Base-by-base conservation (phyloP, 768 basidiomycete genomes). In the Pulveroboletus sp. region DNA sequence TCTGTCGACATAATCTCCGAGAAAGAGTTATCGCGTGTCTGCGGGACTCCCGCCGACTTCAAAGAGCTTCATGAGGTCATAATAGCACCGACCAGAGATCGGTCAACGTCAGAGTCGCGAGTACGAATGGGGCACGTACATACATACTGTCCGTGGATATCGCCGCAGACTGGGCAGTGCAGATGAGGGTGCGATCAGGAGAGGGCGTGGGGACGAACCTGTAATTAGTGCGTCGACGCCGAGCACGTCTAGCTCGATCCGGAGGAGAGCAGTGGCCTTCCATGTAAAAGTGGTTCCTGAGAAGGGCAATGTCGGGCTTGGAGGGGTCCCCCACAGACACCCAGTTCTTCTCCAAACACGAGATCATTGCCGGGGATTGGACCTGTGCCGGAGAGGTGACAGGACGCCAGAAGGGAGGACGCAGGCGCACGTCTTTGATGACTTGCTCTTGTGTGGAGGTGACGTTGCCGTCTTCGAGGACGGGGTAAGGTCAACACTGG, bases 81-180 rank as follows among this genome's bases (percentile, higher is more conserved):
- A 94, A 89, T 93, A 49, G 45, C 5, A 39, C 19, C 9, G 11
- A 31, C 23, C 32, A 57, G 12, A 27, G 39, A 31, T 35, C 13
- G 48, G 50, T 63, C 53, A 59, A 59, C 58, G 47, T 29, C 27
- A 57, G 30, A 54, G 53, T n/a, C 24, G 26, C 22, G 44, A n/a
- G 23, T 46, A 27, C 26, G 17, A 45, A 45, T 49, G 48, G 31
- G 40, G 49, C 45, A n/a, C n/a, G n/a, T n/a, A 59, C 89, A 67
- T 60, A 96, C 95, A 73, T 99, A 99, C 90, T 99, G 95, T 1
- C 95, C 95, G 61, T 98, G 95, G 39, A 98, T 96, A 72, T 98
- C 95, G 41, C 95, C 96, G 68, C 95, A 98, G 31, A 93, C 92
- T 93, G 60, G n/a, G n/a, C 14, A 51, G 34, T 29, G 22, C 10